Base-by-base conservation (phyloP, 139 green algal genomes). In the Yamagishiella unicocca region DNA sequence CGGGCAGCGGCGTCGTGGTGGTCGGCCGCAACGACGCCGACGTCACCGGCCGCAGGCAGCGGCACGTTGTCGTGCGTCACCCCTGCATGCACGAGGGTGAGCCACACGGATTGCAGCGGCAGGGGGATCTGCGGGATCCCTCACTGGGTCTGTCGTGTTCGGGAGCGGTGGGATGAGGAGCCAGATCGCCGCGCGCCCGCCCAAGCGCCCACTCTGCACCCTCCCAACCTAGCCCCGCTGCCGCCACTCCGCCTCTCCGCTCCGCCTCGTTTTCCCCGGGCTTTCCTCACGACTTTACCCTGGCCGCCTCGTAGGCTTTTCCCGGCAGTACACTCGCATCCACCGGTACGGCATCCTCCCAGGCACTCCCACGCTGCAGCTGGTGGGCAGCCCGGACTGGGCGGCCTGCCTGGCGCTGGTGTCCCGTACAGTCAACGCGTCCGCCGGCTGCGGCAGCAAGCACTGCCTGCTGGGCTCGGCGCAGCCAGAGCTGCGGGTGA, bases 81-180 rank as follows among this genome's bases (percentile, higher is more conserved):
- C 93, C 95, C 22, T 97, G 95, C 91, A 85, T 97, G 73, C 94
- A 96, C 53, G 73, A 83, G n/a, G 81, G 81, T 79, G 43, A 53
- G 79, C 12, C 3, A 27, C 10, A 19, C 50, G 50, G 50, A 17
- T 58, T 25, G 50, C 50, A 58, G 12, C 12, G 12, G 50, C 50
- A 58, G 12, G 50, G 12, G 17, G 17, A 58, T 17, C 50, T 58
- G 50, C 50, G 50, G 50, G 50, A 17, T 25, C 50, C 50, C 17
- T 58, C 50, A 58, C 50, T 17, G 50, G 50, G 50, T 12, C 50
- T 58, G 50, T 58, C 50, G 50, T 12, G 12, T 58, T 58, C 50
- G 50, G 50, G 12, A 17, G 50, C 50, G 50, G 50, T 17, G 12
- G 50, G 50, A n/a, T n/a, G n/a, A n/a, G n/a, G n/a, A n/a, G n/a